These are phyloP conservation scores for Cytospora piceae DNA, from an alignment of 2,329 filamentous ascomycete genomes.

Conservation along the genomic window DNA sequence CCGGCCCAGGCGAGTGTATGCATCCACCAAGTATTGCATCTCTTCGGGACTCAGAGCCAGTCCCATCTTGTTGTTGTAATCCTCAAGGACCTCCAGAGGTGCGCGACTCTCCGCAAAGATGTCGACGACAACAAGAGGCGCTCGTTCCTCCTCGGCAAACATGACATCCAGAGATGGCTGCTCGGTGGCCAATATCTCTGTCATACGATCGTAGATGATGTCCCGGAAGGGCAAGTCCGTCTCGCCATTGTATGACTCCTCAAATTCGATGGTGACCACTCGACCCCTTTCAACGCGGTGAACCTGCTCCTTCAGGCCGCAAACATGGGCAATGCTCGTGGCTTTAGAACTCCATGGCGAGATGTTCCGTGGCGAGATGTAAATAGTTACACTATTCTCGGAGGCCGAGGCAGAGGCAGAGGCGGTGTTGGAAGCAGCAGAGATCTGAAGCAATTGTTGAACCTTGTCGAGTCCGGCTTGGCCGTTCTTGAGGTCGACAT, in stretches of 20 bases:
- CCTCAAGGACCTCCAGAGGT: slow-evolving; percentile 73
- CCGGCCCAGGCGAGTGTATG: slow-evolving; percentile 69
- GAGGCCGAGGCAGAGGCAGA: slow-evolving; percentile 48
- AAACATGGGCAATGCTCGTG: slow-evolving; percentile 91
- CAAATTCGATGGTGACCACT: slow-evolving; percentile 70
- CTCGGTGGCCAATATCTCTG: slow-evolving; percentile 72
- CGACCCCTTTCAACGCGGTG: slow-evolving; percentile 87
- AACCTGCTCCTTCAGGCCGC: slow-evolving; percentile 71
- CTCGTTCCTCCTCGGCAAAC: slow-evolving; percentile 70
- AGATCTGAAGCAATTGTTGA: slow-evolving; percentile 50
- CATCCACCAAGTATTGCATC: slow-evolving; percentile 91
- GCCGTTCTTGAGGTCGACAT: slow-evolving; percentile 62
- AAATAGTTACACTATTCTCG: slow-evolving; percentile 58
- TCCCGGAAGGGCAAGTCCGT: slow-evolving; percentile 65
- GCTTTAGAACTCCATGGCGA: slow-evolving; percentile 98
- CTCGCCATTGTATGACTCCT: slow-evolving; percentile 51
- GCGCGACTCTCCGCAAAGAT: slow-evolving; percentile 67
- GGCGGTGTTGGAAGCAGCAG: slow-evolving; percentile 38
- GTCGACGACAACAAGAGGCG: slow-evolving; percentile 73
- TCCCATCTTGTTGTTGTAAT: slow-evolving; percentile 82
- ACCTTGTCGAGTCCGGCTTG: slow-evolving; percentile 49
- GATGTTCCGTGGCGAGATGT: slow-evolving; percentile 81
- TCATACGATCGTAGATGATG: slow-evolving; percentile 91
- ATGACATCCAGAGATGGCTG: slow-evolving; percentile 73
- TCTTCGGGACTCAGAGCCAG: slow-evolving; percentile 86